Evolutionary conservation across 305 asterid species (phyloP).

Genomic region (Vinca major): DNA sequence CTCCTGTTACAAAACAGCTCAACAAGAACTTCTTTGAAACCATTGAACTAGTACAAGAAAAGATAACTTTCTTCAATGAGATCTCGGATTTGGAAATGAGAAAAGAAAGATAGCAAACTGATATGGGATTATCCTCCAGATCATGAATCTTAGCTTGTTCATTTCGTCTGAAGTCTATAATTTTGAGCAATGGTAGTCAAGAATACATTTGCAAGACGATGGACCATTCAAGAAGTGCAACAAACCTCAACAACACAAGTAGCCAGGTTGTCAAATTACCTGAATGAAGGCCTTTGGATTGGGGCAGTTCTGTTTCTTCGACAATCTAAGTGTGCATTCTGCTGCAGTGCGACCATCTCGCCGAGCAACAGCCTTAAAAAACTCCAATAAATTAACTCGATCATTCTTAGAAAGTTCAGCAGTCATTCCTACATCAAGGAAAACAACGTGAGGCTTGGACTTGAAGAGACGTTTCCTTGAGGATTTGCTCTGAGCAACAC

Average conservation of each 20-base stretch:
- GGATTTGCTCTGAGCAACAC: conserved; percentile 43
- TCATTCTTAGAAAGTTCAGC: conserved; percentile 86
- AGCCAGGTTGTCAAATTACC: conserved; percentile 27
- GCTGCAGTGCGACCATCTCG: conserved; percentile 94
- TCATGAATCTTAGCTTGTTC: background rate
- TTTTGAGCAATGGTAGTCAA: background rate
- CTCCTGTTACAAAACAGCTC: background rate
- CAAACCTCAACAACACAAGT: background rate
- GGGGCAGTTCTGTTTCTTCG: conserved; percentile 91
- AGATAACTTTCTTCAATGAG: background rate
- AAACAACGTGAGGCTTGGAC: conserved; percentile 78
- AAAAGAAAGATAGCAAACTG: background rate
- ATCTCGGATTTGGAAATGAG: no score
- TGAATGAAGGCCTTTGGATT: conserved; percentile 68
- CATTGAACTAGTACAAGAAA: background rate
- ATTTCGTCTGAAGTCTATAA: background rate
- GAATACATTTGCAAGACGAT: background rate
- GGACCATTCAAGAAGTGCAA: background rate
- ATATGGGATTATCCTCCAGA: background rate
- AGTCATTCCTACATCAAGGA: conserved; percentile 99
- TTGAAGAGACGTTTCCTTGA: conserved; percentile 62
- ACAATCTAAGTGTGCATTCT: conserved; percentile 51
- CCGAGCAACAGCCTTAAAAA: conserved; percentile 80
- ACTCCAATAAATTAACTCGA: conserved; percentile 57
- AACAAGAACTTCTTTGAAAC: background rate